Percentiles rank a stretch among this genome's conserved stretches.
Conservation (phyloP, 148 eudicot species). For the Cornus florida region DNA sequence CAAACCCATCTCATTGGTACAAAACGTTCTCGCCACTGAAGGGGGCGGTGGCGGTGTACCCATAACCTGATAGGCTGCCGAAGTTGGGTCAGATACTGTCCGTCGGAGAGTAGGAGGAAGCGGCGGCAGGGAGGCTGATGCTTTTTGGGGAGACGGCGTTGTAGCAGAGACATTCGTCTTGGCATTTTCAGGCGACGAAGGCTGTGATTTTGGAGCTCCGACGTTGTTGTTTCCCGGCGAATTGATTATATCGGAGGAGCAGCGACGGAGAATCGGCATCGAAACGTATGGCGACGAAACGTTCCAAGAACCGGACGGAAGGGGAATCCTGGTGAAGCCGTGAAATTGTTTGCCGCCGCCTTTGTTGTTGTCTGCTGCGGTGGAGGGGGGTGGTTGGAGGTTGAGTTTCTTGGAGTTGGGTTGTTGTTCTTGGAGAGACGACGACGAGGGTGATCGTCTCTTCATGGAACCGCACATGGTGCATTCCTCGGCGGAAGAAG, state of each 20-base stretch:
- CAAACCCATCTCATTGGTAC: background rate
- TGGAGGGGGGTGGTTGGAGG: background rate
- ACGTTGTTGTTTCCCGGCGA: conserved; percentile 2
- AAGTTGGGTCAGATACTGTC: conserved; percentile 4
- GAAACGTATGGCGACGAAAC: background rate
- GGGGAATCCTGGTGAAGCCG: background rate
- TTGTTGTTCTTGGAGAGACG: conserved; percentile 1
- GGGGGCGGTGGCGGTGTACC: background rate
- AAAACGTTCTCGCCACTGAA: background rate
- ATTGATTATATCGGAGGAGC: conserved; percentile 4
- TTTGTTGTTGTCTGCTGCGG: background rate
- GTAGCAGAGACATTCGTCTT: background rate
- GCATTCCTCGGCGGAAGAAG: background rate
- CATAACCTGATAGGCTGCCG: background rate
- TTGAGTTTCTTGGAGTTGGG: conserved; percentile 14
- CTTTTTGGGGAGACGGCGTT: background rate
- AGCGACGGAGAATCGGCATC: conserved; percentile 13
- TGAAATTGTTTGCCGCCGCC: background rate
- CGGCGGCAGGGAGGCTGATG: background rate
- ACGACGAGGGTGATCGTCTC: conserved; percentile 9
- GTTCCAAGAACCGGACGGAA: background rate
- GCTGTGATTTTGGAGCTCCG: background rate
- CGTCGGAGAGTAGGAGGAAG: conserved; percentile 6
- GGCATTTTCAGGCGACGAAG: background rate
- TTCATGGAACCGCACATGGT: background rate